Evolutionary conservation across 371 early-diverging fungal species (phyloP).

Genomic region (Mucor racemosus): DNA sequence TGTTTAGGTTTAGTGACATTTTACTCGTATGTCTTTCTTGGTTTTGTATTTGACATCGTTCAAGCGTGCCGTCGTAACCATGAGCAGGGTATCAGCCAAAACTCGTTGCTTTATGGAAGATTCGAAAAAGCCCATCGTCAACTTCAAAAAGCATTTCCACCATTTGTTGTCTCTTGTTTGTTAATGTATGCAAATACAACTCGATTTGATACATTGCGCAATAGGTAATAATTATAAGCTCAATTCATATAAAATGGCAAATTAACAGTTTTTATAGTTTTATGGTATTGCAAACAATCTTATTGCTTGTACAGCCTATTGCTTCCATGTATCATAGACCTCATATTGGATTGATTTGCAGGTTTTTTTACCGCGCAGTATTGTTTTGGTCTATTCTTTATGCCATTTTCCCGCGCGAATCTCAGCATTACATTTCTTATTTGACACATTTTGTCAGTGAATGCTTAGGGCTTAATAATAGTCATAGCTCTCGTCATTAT

Average conservation of each 20-base stretch:
- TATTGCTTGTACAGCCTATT: constrained; percentile 25
- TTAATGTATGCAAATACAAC: constrained; percentile 32
- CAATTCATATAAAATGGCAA: not conserved
- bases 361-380: constrained; percentile 25
- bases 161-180: constrained; percentile 20
- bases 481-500: not conserved
- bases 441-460: not conserved
- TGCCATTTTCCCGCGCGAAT: constrained; percentile 29
- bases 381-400: constrained; percentile 30
- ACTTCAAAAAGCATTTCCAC: not conserved
- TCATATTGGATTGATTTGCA: not conserved
- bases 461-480: not conserved
- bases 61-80: not conserved
- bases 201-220: constrained; percentile 25
- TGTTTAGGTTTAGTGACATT: constrained; percentile 16
- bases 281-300: constrained; percentile 17
- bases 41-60: constrained; percentile 2
- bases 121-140: not conserved
- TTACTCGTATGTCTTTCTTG: constrained; percentile 12
- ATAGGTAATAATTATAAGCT: constrained; percentile 18
- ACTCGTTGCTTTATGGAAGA: not conserved
- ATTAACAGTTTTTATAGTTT: constrained; percentile 10
- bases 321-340: not conserved
- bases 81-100: not conserved
- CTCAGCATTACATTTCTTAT: constrained; percentile 9